These are phyloP conservation scores for Papiliotrema fonsecae DNA, from an alignment of 1,284 basidiomycete genomes.

Conservation along the genomic window DNA sequence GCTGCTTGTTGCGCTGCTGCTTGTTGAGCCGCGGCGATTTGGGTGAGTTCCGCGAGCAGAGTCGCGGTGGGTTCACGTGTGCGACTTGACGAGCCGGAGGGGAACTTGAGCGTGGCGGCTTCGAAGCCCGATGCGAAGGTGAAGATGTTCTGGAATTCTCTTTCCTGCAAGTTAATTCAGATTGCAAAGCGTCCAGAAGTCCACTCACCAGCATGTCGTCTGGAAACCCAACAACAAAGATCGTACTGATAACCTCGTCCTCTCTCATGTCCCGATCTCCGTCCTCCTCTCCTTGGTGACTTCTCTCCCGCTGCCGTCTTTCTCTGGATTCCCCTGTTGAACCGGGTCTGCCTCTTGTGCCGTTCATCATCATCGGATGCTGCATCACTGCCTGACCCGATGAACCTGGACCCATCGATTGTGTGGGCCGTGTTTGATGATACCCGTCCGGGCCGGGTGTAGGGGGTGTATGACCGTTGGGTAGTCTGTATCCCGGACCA, in stretches of 20 bases:
- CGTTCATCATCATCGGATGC: conserved; percentile 4
- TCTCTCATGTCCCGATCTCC: conserved; percentile 30
- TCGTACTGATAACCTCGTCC: conserved; percentile 92
- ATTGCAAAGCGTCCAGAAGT: not conserved
- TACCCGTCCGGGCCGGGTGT: not conserved
- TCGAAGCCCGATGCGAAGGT: conserved; percentile 94
- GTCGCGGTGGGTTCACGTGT: conserved; percentile 27
- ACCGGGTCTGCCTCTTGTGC: conserved; percentile 8
- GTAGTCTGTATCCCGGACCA: not conserved
- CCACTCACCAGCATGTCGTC: conserved; percentile 91
- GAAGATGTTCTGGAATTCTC: conserved; percentile 99
- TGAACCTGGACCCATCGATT: not conserved
- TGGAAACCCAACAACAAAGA: conserved; percentile 97
- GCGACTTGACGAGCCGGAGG: conserved; percentile 48
- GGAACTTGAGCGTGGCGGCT: conserved; percentile 95
- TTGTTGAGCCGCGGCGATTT: conserved; percentile 31
- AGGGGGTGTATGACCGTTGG: not conserved
- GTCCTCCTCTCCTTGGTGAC: conserved; percentile 10
- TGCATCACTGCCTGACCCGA: not conserved
- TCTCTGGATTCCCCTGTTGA: conserved; percentile 8
- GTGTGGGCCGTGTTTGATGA: not conserved
- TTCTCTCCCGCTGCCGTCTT: conserved; percentile 14
- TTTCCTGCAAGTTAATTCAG: conserved; percentile 59
- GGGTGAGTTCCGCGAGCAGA: conserved; percentile 36
- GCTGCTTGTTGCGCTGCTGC: conserved; percentile 10